A percentile compares a stretch with the other conserved stretches of the same genome.
Conservation (phyloP, 2,329 filamentous ascomycete genomes). For the Talaromyces funiculosus region DNA sequence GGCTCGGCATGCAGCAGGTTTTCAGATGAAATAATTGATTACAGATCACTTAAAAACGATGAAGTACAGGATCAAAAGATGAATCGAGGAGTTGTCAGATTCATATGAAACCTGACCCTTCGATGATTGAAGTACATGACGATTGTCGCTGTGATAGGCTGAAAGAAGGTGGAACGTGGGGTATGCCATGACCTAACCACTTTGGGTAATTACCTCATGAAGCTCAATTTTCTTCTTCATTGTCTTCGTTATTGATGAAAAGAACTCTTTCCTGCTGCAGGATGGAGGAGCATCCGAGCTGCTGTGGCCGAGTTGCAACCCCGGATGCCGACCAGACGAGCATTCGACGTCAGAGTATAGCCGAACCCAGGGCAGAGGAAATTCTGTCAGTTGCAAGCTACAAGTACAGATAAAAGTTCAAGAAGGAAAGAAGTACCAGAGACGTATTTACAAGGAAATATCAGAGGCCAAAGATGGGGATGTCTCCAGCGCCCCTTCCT, state of each 20-base stretch:
- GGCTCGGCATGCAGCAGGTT: not conserved
- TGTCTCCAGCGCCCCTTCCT: not conserved
- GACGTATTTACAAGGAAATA: too few species aligned
- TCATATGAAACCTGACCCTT: not conserved
- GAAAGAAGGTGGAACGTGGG: not conserved
- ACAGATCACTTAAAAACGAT: not conserved
- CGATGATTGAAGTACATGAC: not conserved
- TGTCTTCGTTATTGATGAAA: too few species aligned
- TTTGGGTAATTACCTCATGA: not conserved
- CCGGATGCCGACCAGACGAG: too few species aligned
- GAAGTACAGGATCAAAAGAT: not conserved
- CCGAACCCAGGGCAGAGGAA: not conserved
- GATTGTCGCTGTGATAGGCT: constrained; percentile 3
- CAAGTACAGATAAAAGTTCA: not conserved
- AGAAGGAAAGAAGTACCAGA: not conserved
- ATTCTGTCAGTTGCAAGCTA: not conserved
- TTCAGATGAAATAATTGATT: not conserved
- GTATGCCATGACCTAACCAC: not conserved
- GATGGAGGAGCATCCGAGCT: too few species aligned
- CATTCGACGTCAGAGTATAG: not conserved
- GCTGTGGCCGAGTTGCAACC: too few species aligned
- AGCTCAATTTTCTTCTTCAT: not conserved
- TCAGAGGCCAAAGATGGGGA: not conserved
- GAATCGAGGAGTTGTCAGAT: not conserved
- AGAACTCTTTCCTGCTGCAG: too few species aligned